These are phyloP conservation scores for Epichloe typhina DNA, from an alignment of 2,329 filamentous ascomycete genomes.

Conservation along the genomic window DNA sequence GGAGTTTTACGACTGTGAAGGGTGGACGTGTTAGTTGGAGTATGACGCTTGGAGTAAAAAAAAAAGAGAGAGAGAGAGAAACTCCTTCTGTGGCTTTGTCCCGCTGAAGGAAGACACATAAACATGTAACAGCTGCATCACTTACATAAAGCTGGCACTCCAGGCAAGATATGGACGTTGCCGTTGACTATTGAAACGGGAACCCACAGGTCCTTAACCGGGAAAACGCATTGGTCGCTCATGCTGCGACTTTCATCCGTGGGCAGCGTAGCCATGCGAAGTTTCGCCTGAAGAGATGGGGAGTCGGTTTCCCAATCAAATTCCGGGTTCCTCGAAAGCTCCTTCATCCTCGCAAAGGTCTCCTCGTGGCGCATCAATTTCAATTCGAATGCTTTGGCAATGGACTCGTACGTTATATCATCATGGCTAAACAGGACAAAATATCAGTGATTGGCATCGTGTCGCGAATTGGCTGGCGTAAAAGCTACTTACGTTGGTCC, in stretches of 20 bases:
- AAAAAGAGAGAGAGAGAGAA: no score
- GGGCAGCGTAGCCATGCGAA: no score
- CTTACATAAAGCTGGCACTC: constrained; percentile 68
- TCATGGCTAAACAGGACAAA: constrained; percentile 53
- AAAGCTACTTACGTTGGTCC: constrained; percentile 63
- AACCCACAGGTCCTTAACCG: constrained; percentile 76
- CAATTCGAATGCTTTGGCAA: constrained; percentile 77
- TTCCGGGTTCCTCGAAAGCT: constrained; percentile 58
- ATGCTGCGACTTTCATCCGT: constrained; percentile 37
- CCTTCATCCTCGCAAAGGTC: constrained; percentile 73
- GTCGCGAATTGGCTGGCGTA: constrained; percentile 6
- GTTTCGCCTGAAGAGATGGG: no score
- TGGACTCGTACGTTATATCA: constrained; percentile 92
- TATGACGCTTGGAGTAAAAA: no score
- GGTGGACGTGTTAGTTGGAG: no score
- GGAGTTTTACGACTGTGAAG: constrained; percentile 26
- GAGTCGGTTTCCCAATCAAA: constrained; percentile 81
- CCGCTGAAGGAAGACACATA: no score
- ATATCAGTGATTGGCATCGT: neutral
- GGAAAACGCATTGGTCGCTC: constrained; percentile 65
- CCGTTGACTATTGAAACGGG: constrained; percentile 80
- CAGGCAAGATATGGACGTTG: constrained; percentile 86
- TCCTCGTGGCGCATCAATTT: constrained; percentile 64
- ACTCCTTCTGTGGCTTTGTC: no score
- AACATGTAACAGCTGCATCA: neutral